These are phyloP conservation scores for Purshia tridentata DNA, from an alignment of 306 rosid species.

Conservation along the genomic window DNA sequence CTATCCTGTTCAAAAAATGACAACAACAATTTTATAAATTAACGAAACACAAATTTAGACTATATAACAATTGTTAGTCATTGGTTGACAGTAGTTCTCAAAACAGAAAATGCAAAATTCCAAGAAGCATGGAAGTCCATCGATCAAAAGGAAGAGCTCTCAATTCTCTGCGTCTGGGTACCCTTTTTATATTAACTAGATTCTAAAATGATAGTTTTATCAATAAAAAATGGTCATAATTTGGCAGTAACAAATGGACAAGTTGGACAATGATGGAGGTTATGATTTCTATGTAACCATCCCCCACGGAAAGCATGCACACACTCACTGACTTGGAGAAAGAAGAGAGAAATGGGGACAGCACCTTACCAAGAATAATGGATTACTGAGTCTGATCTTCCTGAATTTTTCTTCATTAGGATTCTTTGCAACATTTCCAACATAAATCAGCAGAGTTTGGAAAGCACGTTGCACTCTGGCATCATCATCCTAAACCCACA, in stretches of 20 bases:
- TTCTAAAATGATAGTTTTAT: too few species aligned
- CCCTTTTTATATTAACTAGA: too few species aligned
- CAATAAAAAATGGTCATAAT: too few species aligned
- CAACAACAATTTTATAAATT: neutral
- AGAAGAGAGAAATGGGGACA: neutral
- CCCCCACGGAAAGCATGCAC: neutral
- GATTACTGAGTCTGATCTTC: conserved; percentile 73
- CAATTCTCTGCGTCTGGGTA: too few species aligned
- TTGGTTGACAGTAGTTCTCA: too few species aligned
- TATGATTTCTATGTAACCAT: neutral
- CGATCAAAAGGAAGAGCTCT: too few species aligned
- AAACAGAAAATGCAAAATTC: too few species aligned
- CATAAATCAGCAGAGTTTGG: conserved; percentile 69
- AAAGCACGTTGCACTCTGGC: conserved; percentile 68
- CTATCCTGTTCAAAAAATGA: conserved; percentile 58
- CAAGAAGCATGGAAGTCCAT: too few species aligned
- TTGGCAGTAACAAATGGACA: too few species aligned
- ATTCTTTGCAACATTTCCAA: conserved; percentile 75
- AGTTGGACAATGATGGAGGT: too few species aligned
- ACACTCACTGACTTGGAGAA: neutral
- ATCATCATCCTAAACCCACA: conserved; percentile 61
- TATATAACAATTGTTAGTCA: neutral
- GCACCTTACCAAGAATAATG: conserved; percentile 62
- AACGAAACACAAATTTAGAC: neutral
- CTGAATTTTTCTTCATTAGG: conserved; percentile 82